A percentile compares a stretch with the other conserved stretches of the same genome.
Conservation (phyloP, 2,329 filamentous ascomycete genomes). For the Rugonectria rugulosa region DNA sequence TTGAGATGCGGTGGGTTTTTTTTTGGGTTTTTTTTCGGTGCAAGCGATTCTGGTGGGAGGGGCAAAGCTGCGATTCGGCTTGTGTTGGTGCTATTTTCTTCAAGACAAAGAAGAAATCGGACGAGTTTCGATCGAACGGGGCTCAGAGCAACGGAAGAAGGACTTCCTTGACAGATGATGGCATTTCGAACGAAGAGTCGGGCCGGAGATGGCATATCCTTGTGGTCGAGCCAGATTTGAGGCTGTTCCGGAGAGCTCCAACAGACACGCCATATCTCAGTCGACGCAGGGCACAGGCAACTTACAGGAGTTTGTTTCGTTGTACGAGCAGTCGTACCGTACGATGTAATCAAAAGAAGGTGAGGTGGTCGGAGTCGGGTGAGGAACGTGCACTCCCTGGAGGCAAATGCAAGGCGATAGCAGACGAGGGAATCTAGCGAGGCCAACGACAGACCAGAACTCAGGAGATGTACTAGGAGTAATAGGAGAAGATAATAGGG, state of each 20-base stretch:
- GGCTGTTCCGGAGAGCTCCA: slow-evolving; percentile 1
- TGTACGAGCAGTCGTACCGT: slow-evolving; percentile 40
- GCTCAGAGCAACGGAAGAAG: neutral
- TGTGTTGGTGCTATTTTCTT: neutral
- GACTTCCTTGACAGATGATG: neutral
- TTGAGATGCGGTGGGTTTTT: slow-evolving; percentile 37
- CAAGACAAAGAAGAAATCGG: neutral
- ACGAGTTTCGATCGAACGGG: neutral
- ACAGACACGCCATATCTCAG: slow-evolving; percentile 24
- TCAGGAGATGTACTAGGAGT: slow-evolving; percentile 13
- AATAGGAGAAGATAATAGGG: slow-evolving; percentile 10
- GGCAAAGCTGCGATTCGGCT: slow-evolving; percentile 6
- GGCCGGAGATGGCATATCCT: neutral
- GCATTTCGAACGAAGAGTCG: neutral
- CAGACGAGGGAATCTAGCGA: slow-evolving; percentile 28
- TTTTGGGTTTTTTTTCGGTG: slow-evolving; percentile 24
- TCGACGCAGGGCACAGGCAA: slow-evolving; percentile 26
- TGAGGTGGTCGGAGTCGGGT: slow-evolving; percentile 36
- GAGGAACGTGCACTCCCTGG: slow-evolving; percentile 39
- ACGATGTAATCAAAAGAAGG: slow-evolving; percentile 39
- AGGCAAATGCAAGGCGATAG: slow-evolving; percentile 28
- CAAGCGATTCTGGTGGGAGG: slow-evolving; percentile 27
- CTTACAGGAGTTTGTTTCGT: slow-evolving; percentile 36
- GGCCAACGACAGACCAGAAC: slow-evolving; percentile 18
- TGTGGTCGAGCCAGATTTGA: neutral